Conservation (phyloP, 73 alveolate genomes). For the Urostyla sp. region DNA sequence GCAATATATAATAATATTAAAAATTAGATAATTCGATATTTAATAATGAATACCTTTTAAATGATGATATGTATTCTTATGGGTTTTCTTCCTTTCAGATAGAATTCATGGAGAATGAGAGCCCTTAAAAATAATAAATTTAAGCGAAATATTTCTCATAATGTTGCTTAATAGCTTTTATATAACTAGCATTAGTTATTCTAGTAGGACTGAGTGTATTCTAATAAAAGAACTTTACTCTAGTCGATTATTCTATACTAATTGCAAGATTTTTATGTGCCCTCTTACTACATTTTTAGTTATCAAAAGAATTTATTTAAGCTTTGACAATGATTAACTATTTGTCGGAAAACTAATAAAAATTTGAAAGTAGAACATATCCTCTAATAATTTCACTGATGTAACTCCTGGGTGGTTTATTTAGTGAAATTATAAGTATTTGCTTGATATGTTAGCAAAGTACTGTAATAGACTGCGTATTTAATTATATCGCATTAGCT, state of each 20-base stretch:
- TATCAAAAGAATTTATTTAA: conserved; percentile 25
- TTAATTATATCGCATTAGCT: conserved; percentile 47
- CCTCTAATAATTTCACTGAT: conserved; percentile 18
- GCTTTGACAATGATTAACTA: conserved; percentile 30
- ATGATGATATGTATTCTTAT: too few relatives aligned
- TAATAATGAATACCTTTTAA: too few relatives aligned
- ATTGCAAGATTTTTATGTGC: conserved; percentile 43
- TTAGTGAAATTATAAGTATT: conserved; percentile 27
- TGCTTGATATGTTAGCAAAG: conserved; percentile 37
- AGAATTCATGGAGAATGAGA: too few relatives aligned
- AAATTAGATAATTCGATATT: too few relatives aligned
- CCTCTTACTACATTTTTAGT: conserved; percentile 24
- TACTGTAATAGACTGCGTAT: conserved; percentile 10
- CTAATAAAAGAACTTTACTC: too few relatives aligned
- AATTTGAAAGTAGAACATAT: neutral
- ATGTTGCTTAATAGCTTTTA: too few relatives aligned
- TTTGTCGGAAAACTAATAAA: neutral
- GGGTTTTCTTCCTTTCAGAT: too few relatives aligned
- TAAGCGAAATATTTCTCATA: too few relatives aligned
- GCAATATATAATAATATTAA: too few relatives aligned
- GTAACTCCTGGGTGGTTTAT: conserved; percentile 40
- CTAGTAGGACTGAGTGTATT: too few relatives aligned
- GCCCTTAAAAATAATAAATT: too few relatives aligned
- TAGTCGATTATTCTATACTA: neutral
- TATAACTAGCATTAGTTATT: too few relatives aligned